Conservation (phyloP, 306 rosid species). For the Leucaena leucocephala region DNA sequence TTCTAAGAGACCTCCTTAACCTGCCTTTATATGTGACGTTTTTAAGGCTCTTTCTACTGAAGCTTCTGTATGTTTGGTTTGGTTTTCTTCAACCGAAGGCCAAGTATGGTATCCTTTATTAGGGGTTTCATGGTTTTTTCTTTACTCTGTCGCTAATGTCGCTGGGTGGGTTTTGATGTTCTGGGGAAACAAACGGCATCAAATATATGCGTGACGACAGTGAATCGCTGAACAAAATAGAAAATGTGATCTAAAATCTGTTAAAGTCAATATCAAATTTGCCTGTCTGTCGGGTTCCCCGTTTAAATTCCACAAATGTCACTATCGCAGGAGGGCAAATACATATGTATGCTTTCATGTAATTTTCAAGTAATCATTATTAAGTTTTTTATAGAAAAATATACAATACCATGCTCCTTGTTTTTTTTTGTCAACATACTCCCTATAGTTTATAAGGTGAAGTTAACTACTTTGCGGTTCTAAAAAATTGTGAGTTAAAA, state of each 20-base stretch:
- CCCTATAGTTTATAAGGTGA: too few relatives aligned
- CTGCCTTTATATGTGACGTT: not conserved
- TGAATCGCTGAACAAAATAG: not conserved
- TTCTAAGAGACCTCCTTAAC: not conserved
- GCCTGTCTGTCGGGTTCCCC: not conserved
- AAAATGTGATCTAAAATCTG: not conserved
- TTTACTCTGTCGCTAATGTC: slow-evolving; percentile 17
- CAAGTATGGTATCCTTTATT: slow-evolving; percentile 14
- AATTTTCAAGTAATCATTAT: not conserved
- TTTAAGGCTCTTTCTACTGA: slow-evolving; percentile 9
- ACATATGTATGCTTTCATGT: not conserved
- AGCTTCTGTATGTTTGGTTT: not conserved
- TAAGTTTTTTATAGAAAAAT: not conserved
- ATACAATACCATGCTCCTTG: not conserved
- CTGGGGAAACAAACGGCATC: not conserved
- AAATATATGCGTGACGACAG: not conserved
- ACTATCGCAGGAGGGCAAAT: not conserved
- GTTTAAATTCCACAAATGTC: not conserved
- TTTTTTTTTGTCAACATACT: not conserved
- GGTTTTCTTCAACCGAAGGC: slow-evolving; percentile 43
- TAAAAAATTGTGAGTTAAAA: too few relatives aligned
- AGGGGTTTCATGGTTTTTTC: not conserved
- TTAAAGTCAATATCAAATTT: not conserved
- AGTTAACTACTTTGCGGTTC: too few relatives aligned
- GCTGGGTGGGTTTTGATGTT: slow-evolving; percentile 29